Evolutionary conservation across 352 stramenopile species (phyloP).

Genomic region (Pythium graminicola): DNA sequence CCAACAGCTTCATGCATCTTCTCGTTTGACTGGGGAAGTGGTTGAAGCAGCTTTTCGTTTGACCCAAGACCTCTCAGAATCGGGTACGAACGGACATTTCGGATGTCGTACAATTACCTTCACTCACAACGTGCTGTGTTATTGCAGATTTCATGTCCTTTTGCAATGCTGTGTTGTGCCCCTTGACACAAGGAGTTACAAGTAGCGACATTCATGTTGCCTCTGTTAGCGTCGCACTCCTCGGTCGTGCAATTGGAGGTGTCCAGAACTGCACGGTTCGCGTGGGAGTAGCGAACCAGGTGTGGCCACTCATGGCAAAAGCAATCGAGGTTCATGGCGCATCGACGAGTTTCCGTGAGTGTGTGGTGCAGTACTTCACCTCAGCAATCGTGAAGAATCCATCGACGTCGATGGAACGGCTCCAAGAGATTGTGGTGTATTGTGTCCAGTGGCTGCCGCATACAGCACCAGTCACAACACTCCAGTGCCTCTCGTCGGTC

Average conservation of each 20-base stretch:
- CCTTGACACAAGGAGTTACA: conserved; percentile 1
- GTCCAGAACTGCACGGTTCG: conserved; percentile 31
- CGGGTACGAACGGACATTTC: conserved; percentile 27
- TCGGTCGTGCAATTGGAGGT: conserved; percentile 52
- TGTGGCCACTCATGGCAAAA: conserved; percentile 42
- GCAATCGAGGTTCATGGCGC: conserved; percentile 29
- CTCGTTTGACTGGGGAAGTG: conserved; percentile 32
- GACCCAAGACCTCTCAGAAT: conserved; percentile 32
- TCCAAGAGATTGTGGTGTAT: conserved; percentile 10
- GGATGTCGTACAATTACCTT: background rate
- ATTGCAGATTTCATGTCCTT: conserved; percentile 42
- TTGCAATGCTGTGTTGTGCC: conserved; percentile 41
- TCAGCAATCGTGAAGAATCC: conserved; percentile 10
- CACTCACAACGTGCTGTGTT: background rate
- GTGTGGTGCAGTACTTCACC: conserved; percentile 47
- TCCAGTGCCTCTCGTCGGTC: conserved; percentile 14
- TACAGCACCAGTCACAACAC: conserved; percentile 1
- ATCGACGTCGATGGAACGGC: background rate
- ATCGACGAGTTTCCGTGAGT: conserved; percentile 27
- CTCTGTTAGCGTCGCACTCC: conserved; percentile 30
- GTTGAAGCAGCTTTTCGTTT: conserved; percentile 61
- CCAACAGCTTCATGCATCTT: conserved; percentile 8
- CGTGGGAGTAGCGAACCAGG: conserved; percentile 30
- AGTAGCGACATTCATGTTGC: conserved; percentile 9
- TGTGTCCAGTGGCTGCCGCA: conserved; percentile 16